Evolutionary conservation across 345 rosid genomes (phyloP), one percentile per base, ranked within the genome.

Genomic region (Microthlaspi erraticum): DNA sequence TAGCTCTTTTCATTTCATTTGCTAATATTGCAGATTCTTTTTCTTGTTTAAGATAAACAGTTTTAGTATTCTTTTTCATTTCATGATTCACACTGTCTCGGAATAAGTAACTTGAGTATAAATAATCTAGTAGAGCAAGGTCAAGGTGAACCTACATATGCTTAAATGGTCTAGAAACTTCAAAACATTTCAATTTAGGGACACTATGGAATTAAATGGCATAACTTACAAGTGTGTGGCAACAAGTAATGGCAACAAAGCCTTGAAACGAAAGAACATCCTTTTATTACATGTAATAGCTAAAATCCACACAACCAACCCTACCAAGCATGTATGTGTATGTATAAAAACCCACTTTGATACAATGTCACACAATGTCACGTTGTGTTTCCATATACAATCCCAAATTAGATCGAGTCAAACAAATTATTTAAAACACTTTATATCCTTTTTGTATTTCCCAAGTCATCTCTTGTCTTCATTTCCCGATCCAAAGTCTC

Each of bases 401-500:
- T 26, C 50, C 44, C 36, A 56, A 48, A 46, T 18, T 48, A 48
- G 60, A 73, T 41, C 46, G 70, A 68, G 74, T 68, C 68, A 51
- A 60, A 60, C 41, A 52, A 43, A 53, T 45, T 61, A 62, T 64
- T 50, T 13, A 2, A 20, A 66, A 41, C 17, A 66, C 32, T 53
- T 17, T 34, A 32, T 29, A n/a, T n/a, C n/a, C 17, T 80, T 74
- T 68, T 53, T 72, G 65, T 79, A 75, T 66, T 66, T 56, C 43
- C 78, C 33, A 60, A 19, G 76, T 77, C 73, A 68, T 68, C 10
- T 68, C 59, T 79, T 75, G 86, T 88, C 86, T 80, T 78, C 86
- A 45, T 83, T 88, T 77, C 59, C 78, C 8, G 64, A 65, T 61
- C 60, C 70, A 70, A 76, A 45, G 34, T 51, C 76, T 48, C 51